Percentiles rank a stretch among this genome's conserved stretches.
These are phyloP conservation scores for Collybia mongolica DNA, from an alignment of 768 basidiomycete species.

Conservation along the genomic window DNA sequence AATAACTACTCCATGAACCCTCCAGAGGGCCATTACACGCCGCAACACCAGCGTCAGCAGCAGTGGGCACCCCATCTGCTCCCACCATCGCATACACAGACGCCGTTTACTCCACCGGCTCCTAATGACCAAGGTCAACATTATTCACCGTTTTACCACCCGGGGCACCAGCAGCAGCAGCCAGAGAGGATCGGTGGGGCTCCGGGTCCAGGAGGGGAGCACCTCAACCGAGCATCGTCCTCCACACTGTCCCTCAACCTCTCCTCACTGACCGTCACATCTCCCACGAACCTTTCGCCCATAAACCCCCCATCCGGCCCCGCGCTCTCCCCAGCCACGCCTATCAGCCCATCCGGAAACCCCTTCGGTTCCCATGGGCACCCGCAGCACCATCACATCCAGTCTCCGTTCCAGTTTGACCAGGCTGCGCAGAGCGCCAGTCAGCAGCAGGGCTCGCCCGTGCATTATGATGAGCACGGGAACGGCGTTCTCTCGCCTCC, in stretches of 20 bases:
- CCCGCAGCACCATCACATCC: conserved; percentile 37
- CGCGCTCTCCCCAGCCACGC: conserved; percentile 53
- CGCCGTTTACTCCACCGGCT: background rate
- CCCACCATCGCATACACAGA: background rate
- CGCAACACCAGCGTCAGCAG: conserved; percentile 1
- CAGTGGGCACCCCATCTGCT: conserved; percentile 5
- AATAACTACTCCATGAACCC: background rate
- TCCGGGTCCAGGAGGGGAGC: background rate
- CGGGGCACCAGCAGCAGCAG: background rate
- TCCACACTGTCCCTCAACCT: conserved; percentile 60
- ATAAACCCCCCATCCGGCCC: conserved; percentile 46
- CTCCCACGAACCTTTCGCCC: conserved; percentile 65
- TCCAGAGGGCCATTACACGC: background rate
- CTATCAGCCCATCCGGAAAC: conserved; percentile 52
- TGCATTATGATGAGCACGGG: conserved; percentile 26
- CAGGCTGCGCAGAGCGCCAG: conserved; percentile 26
- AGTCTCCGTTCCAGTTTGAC: conserved; percentile 54
- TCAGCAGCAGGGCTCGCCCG: conserved; percentile 23
- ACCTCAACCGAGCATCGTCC: conserved; percentile 21
- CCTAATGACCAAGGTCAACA: background rate
- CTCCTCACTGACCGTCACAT: conserved; percentile 62
- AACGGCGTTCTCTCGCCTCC: conserved; percentile 9
- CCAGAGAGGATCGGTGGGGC: background rate
- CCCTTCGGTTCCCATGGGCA: conserved; percentile 39
- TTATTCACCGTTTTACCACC: background rate